Percentiles rank a stretch among this genome's conserved stretches.
Evolutionary conservation across 2,329 filamentous ascomycete species (phyloP).

Genomic region (Ophiostoma ulmi): DNA sequence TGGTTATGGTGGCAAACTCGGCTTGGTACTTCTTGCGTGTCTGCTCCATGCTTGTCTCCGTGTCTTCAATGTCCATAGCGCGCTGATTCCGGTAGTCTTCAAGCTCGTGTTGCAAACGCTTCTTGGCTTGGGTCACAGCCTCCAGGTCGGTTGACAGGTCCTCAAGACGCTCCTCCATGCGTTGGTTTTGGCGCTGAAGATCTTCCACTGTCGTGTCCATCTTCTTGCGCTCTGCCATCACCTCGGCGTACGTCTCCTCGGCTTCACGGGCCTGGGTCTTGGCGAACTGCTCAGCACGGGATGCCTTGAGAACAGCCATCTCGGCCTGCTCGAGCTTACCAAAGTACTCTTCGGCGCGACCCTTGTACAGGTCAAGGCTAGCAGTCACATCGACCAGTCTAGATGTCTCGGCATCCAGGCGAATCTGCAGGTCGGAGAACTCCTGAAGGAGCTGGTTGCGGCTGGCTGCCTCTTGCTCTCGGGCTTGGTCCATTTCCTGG

Average conservation of each 20-base stretch:
- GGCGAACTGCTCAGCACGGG: slow-evolving; percentile 87
- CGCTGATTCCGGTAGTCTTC: slow-evolving; percentile 95
- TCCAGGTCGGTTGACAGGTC: slow-evolving; percentile 88
- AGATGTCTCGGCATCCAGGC: slow-evolving; percentile 81
- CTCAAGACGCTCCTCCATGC: slow-evolving; percentile 84
- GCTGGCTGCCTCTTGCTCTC: slow-evolving; percentile 83
- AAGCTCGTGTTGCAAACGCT: slow-evolving; percentile 90
- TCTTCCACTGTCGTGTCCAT: slow-evolving; percentile 86
- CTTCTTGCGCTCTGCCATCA: slow-evolving; percentile 87
- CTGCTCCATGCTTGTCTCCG: slow-evolving; percentile 92
- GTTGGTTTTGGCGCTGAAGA: slow-evolving; percentile 80
- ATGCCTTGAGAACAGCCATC: slow-evolving; percentile 88
- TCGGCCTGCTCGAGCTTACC: slow-evolving; percentile 95
- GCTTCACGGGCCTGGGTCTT: slow-evolving; percentile 84
- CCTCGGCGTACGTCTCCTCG: slow-evolving; percentile 81
- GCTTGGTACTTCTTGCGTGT: slow-evolving; percentile 95
- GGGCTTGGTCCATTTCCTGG: slow-evolving; percentile 68
- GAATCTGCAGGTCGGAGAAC: slow-evolving; percentile 88
- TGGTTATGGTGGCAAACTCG: slow-evolving; percentile 82
- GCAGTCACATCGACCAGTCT: slow-evolving; percentile 78
- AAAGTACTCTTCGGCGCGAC: slow-evolving; percentile 91
- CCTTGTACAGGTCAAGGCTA: slow-evolving; percentile 84
- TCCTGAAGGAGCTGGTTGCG: slow-evolving; percentile 85
- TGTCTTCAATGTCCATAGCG: slow-evolving; percentile 94
- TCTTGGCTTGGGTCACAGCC: slow-evolving; percentile 80